These are phyloP conservation scores for Pseudogymnoascus sp. DNA, from an alignment of 2,329 filamentous ascomycete species.

Conservation along the genomic window DNA sequence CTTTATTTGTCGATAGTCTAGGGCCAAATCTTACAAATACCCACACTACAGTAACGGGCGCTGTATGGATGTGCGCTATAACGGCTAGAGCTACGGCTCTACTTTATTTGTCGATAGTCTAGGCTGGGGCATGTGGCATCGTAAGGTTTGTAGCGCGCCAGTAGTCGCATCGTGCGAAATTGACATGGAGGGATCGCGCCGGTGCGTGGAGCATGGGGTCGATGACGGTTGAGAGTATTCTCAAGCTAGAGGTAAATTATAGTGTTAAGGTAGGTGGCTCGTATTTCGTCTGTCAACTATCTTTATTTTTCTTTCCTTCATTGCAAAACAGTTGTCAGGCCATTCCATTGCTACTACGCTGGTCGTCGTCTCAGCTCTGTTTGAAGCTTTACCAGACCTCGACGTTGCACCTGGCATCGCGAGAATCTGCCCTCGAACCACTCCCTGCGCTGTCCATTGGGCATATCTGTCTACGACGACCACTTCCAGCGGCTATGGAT, in stretches of 20 bases:
- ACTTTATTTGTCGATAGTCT: not conserved
- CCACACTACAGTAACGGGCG: not conserved
- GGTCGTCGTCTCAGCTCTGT: not conserved
- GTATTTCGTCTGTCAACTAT: not conserved
- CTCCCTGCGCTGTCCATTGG: not conserved
- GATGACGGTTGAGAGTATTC: not conserved
- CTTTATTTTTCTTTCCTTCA: not conserved
- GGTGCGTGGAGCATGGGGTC: not conserved
- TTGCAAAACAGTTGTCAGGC: not conserved
- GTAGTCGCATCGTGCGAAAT: constrained; percentile 6
- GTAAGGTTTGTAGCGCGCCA: not conserved
- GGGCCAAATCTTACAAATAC: not conserved
- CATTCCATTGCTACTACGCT: not conserved
- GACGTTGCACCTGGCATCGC: not conserved
- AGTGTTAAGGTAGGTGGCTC: not conserved
- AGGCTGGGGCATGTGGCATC: not conserved
- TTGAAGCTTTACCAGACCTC: not conserved
- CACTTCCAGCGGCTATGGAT: not conserved
- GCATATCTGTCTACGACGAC: not conserved
- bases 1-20: too few relatives aligned
- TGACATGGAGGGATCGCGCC: not conserved
- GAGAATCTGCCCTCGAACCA: not conserved
- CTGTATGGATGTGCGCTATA: not conserved
- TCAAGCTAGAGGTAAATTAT: not conserved
- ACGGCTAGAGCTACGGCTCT: not conserved